A percentile compares a stretch with the other conserved stretches of the same genome.
Evolutionary conservation across 768 basidiomycete species (phyloP).

Genomic region (Boletus subparvulus): DNA sequence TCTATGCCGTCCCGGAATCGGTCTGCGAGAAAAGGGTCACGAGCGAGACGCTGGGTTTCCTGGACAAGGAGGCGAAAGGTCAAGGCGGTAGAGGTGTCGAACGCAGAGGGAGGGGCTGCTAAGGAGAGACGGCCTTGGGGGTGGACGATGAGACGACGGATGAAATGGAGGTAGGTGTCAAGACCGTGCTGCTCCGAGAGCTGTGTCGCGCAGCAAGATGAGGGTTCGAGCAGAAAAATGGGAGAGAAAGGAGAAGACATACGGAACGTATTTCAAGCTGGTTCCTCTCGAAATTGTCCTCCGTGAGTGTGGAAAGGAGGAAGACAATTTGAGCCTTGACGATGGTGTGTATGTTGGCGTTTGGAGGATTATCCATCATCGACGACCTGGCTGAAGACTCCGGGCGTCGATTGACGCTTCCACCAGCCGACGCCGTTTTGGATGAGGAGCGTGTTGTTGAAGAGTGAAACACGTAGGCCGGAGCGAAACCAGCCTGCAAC

Average conservation of each 20-base stretch:
- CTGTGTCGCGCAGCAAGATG: constrained; percentile 43
- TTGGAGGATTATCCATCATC: constrained; percentile 84
- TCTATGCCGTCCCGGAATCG: constrained; percentile 89
- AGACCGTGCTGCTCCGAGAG: constrained; percentile 95
- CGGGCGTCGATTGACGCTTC: constrained; percentile 66
- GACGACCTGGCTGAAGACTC: constrained; percentile 75
- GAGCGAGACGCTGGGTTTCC: constrained; percentile 85
- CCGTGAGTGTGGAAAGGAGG: constrained; percentile 90
- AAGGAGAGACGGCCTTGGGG: constrained; percentile 71
- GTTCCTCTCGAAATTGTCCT: constrained; percentile 95
- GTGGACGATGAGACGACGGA: constrained; percentile 90
- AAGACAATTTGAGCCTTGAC: constrained; percentile 98
- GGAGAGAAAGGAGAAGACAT: constrained; percentile 36
- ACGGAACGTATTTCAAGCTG: constrained; percentile 94
- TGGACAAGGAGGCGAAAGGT: constrained; percentile 85
- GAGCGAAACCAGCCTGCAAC: constrained; percentile 32
- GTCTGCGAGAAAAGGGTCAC: constrained; percentile 87
- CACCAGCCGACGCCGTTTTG: constrained; percentile 73
- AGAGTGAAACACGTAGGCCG: constrained; percentile 39
- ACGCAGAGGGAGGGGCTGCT: constrained; percentile 57
- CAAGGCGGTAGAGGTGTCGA: constrained; percentile 73
- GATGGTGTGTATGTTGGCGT: constrained; percentile 85
- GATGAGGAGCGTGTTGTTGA: constrained; percentile 25
- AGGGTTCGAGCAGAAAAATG: constrained; percentile 8
- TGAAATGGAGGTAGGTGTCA: constrained; percentile 97